Base-by-base conservation (phyloP, 1,284 basidiomycete genomes). In the Ganoderma lingzhi region DNA sequence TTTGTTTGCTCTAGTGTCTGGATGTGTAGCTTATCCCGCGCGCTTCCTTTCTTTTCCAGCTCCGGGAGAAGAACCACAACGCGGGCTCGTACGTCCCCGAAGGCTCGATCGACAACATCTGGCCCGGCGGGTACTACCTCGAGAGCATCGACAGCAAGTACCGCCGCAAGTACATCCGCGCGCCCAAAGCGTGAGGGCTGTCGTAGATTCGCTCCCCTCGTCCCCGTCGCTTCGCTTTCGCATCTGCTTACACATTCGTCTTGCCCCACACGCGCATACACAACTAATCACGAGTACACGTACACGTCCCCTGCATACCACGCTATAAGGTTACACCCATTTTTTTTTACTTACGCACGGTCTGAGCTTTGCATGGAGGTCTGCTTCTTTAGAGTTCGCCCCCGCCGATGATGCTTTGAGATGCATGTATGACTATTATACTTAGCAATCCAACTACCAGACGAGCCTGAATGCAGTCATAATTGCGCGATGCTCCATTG, bases 11-110 rank as follows among this genome's bases (percentile, higher is more conserved):
- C 5, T 6, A 12, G 12, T 55, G 5, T 53, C 1, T 35, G 28
- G 53, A 23, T 8, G 59, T 67, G 2, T 71, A 56, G 30, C 32
- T 53, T 44, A 56, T 12, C 58, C 44, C 53, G 23, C 23, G 23
- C 3, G 48, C 23, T 4, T 28, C 63, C 59, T 37, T 62, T 5
- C 28, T 32, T 28, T 44, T 39, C 9, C 74, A 96, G 94, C 89
- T 97, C 68, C 94, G 96, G 66, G 97, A 99, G 85, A 93, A 94
- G 83, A 98, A 97, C 86, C 97, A 99, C 88, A 98, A 97, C 79
- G 92, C 95, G 30, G 89, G 89, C 70, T 87, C 92, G 77, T 99
- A 95, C 85, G 88, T 88, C 9, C 97, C 97, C 19, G 87, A 90
- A 70, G 97, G 97, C 68, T 91, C 90, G 42, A 82, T 97, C 72